phyloP scores from a whole-genome alignment of 2,329 filamentous ascomycete species.

The Sporothrix brasiliensis region DNA sequence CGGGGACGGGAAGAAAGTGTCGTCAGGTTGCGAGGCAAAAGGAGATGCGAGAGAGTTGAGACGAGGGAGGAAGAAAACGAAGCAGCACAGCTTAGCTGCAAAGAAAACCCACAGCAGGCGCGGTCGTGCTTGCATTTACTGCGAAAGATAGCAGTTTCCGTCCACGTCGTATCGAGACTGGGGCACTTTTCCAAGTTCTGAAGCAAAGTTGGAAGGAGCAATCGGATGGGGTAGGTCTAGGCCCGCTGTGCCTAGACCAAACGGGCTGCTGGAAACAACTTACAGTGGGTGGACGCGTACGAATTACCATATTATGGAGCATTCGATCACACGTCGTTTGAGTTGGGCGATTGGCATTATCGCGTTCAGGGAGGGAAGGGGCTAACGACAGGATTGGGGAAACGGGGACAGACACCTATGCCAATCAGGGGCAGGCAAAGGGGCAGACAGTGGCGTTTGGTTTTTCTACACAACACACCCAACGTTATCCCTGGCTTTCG shows the following conservation, averaged over 20 bases:
- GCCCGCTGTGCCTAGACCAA: not conserved
- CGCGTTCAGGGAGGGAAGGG: constrained; percentile 9
- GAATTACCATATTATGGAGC: too few relatives aligned
- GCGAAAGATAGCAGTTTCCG: constrained; percentile 16
- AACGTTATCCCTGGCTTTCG: not conserved
- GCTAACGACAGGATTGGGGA: constrained; percentile 23
- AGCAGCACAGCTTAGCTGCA: constrained; percentile 24
- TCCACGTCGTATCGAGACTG: constrained; percentile 20
- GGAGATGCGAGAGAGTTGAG: constrained; percentile 3
- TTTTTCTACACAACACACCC: too few relatives aligned
- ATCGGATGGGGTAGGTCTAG: not conserved
- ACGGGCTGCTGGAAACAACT: constrained; percentile 1
- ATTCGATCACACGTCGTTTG: not conserved
- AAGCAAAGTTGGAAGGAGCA: constrained; percentile 21
- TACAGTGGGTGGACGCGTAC: not conserved
- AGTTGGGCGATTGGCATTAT: not conserved
- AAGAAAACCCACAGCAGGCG: constrained; percentile 14
- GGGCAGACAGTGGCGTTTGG: constrained; percentile 13
- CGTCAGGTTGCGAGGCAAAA: constrained; percentile 4
- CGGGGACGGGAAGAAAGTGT: not conserved
- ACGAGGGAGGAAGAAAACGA: constrained; percentile 20
- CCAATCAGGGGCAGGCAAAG: constrained; percentile 29
- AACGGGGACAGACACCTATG: not conserved
- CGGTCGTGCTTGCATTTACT: constrained; percentile 12
- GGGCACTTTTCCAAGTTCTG: not conserved